Conservation (phyloP, 2,329 filamentous ascomycete genomes). For the Sporothrix curviconia region DNA sequence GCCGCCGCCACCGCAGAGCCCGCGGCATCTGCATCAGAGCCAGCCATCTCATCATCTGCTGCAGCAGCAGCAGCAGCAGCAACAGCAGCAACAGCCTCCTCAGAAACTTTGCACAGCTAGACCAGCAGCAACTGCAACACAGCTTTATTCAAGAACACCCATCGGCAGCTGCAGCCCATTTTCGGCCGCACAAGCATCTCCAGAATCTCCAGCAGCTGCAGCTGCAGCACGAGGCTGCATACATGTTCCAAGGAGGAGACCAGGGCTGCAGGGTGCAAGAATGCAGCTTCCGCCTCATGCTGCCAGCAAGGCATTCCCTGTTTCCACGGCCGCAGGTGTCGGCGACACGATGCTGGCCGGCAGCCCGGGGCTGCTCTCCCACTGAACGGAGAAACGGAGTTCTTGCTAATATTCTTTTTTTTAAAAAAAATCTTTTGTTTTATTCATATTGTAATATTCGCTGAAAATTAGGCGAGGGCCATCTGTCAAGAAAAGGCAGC, state of each 20-base stretch:
- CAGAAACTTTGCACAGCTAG: too few relatives aligned
- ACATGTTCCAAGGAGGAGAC: too few relatives aligned
- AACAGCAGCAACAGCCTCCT: background rate
- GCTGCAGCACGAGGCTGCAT: constrained; percentile 3
- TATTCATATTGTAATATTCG: background rate
- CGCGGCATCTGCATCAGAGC: background rate
- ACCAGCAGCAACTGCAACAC: too few relatives aligned
- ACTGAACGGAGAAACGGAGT: too few relatives aligned
- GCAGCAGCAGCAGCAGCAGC: background rate
- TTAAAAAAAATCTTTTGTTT: too few relatives aligned
- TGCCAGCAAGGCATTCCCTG: constrained; percentile 1
- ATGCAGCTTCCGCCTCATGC: constrained; percentile 8
- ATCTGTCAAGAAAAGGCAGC: background rate
- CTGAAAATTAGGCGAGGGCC: too few relatives aligned
- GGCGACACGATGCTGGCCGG: background rate
- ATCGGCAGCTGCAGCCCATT: background rate
- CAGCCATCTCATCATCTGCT: background rate
- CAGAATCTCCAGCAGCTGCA: background rate
- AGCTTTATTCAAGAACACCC: too few relatives aligned
- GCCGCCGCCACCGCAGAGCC: background rate
- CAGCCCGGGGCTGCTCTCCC: background rate
- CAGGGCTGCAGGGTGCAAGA: background rate
- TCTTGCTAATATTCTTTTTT: background rate
- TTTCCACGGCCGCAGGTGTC: background rate
- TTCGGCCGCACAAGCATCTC: background rate